A percentile compares a stretch with the other conserved stretches of the same genome.
Evolutionary conservation across 352 stramenopile species (phyloP).

Genomic region (Globisporangium takayamanum): DNA sequence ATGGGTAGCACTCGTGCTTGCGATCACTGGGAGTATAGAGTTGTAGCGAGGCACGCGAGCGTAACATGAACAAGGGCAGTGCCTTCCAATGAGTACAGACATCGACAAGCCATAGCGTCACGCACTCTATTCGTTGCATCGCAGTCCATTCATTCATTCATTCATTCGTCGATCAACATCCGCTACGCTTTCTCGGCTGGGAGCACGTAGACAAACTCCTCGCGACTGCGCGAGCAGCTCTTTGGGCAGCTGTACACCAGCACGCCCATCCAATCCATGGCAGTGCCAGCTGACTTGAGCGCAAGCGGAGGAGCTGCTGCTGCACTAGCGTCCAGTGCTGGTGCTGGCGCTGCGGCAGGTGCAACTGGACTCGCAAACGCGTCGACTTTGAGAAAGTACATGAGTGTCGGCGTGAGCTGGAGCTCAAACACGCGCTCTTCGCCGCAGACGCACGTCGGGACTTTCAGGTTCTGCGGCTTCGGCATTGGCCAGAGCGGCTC

Average conservation of each 20-base stretch:
- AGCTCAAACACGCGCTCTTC: conserved; percentile 71
- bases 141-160: too few species aligned
- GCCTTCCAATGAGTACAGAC: too few species aligned
- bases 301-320: conserved; percentile 6
- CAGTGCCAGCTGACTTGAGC: conserved; percentile 17
- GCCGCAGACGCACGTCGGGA: conserved; percentile 55
- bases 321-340: not conserved
- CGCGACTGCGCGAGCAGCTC: conserved; percentile 51
- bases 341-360: conserved; percentile 9
- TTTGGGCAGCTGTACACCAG: conserved; percentile 69
- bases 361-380: conserved; percentile 27
- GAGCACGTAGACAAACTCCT: conserved; percentile 70
- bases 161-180: not conserved
- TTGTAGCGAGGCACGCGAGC: too few species aligned
- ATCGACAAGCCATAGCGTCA: too few species aligned
- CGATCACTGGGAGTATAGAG: too few species aligned
- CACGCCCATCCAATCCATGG: conserved; percentile 82
- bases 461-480: conserved; percentile 34
- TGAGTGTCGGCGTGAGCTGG: conserved; percentile 77
- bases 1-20: too few species aligned
- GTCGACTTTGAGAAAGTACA: conserved; percentile 84
- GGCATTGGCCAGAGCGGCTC: conserved; percentile 72
- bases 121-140: too few species aligned
- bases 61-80: too few species aligned
- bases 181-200: conserved; percentile 20